Conservation (phyloP, 805 yeast genomes). For the Cyberlindnera xylosilytica region DNA sequence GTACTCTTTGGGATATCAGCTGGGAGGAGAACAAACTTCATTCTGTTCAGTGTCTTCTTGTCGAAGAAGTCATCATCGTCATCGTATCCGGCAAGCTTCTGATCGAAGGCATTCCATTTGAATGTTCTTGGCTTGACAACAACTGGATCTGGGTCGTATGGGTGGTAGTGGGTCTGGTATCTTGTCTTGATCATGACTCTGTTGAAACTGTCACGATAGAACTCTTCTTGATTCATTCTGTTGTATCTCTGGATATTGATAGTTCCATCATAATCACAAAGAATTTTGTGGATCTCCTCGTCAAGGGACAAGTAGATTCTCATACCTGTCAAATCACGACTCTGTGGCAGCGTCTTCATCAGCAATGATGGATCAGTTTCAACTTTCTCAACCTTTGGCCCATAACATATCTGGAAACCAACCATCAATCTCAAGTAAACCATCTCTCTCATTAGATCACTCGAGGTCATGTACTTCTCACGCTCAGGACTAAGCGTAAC, state of each 20-base stretch:
- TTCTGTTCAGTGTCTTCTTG: slow-evolving; percentile 49
- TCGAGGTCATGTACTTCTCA: slow-evolving; percentile 47
- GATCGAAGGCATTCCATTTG: slow-evolving; percentile 94
- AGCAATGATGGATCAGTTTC: slow-evolving; percentile 61
- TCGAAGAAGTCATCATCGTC: slow-evolving; percentile 65
- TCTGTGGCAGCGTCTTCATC: slow-evolving; percentile 50
- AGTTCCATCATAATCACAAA: slow-evolving; percentile 66
- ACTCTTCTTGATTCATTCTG: slow-evolving; percentile 33
- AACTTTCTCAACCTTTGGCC: slow-evolving; percentile 59
- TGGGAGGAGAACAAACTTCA: slow-evolving; percentile 85
- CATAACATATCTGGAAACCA: slow-evolving; percentile 90
- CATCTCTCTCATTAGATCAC: slow-evolving; percentile 79
- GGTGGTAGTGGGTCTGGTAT: slow-evolving; percentile 64
- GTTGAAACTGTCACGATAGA: slow-evolving; percentile 35
- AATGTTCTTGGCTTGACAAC: slow-evolving; percentile 50
- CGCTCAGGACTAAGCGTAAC: slow-evolving; percentile 61
- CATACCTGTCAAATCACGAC: slow-evolving; percentile 46
- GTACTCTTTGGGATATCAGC: slow-evolving; percentile 59
- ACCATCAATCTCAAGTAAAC: slow-evolving; percentile 74
- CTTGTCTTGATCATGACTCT: slow-evolving; percentile 68
- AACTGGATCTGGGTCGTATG: slow-evolving; percentile 54
- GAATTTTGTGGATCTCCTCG: slow-evolving; percentile 82
- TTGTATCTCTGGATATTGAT: slow-evolving; percentile 77
- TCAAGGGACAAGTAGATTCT: slow-evolving; percentile 74
- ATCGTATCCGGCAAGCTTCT: slow-evolving; percentile 85